A percentile compares a stretch with the other conserved stretches of the same genome.
phyloP scores from a whole-genome alignment of 257 asterid species.

The Ajuga chamaepitys region DNA sequence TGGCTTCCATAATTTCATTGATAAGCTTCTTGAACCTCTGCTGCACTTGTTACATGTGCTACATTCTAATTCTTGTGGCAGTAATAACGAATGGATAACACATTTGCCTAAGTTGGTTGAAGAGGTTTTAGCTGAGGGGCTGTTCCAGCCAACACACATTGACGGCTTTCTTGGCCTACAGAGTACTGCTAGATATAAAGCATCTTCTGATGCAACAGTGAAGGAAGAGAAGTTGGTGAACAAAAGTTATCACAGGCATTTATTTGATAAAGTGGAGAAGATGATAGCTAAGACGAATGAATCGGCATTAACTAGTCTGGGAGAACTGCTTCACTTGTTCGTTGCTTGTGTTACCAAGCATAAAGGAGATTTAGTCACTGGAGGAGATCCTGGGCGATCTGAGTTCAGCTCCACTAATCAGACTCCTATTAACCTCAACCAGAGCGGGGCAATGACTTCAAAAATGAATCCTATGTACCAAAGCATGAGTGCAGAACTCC shows the following conservation, averaged over 20 bases:
- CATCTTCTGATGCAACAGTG: conserved; percentile 31
- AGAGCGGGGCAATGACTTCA: conserved; percentile 13
- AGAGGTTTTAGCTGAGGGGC: conserved; percentile 77
- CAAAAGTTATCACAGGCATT: conserved; percentile 85
- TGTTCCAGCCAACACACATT: conserved; percentile 77
- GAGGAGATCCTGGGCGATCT: conserved; percentile 22
- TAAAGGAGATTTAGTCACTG: conserved; percentile 36
- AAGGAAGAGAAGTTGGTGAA: conserved; percentile 41
- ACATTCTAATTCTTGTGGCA: conserved; percentile 24
- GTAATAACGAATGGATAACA: conserved; percentile 30
- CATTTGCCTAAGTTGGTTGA: conserved; percentile 40
- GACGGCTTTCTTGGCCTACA: conserved; percentile 69
- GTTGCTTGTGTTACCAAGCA: conserved; percentile 47
- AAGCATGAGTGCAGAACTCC: conserved; percentile 47
- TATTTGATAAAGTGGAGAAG: conserved; percentile 75
- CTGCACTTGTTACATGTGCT: conserved; percentile 45
- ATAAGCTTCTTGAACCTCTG: conserved; percentile 72
- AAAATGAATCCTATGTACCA: conserved; percentile 21
- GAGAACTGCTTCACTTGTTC: conserved; percentile 67
- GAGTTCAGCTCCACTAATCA: conserved; percentile 16
- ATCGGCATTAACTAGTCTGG: conserved; percentile 56
- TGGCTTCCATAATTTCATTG: conserved; percentile 61
- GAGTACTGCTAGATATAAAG: conserved; percentile 44
- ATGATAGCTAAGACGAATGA: conserved; percentile 45
- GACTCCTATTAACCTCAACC: conserved; percentile 11